Base-by-base conservation (phyloP, 306 rosid species). In the Cucurbita pepo region DNA sequence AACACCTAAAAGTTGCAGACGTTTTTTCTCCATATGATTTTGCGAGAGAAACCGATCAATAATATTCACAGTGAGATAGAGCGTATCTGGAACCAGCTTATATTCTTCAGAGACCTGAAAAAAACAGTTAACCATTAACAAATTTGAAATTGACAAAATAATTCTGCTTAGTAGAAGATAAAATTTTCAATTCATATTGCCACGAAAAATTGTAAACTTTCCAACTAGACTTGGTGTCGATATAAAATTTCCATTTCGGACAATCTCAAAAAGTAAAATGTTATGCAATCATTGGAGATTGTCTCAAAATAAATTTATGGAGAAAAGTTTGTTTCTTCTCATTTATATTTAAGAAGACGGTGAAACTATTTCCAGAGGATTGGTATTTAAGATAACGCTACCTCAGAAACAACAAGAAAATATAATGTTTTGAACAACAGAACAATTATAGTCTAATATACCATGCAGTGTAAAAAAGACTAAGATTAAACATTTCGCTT, bases 91-190 rank as follows among this genome's bases (percentile, higher is more conserved):
- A 81, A 85, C 96, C 58, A 95, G 71, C 58, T 78, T 84, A 73
- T 86, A 95, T 79, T 91, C 99, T 79, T 95, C 97, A 76, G 96
- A 83, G 75, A 95, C 95, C 99, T 95, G 89, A 56, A 72, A 16
- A 36, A 72, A 22, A 38, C 74, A 52, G n/a, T 36, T 40, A 48
- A 15, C 30, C 63, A 76, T 56, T 37, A 76, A 63, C 55, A 64
- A 76, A 14, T 71, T 60, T 76, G 21, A 56, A 75, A 55, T 60
- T 79, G 54, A 64, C 40, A 37, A 40, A 72, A 72, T 75, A 56
- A 40, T 65, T 53, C 61, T 13, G 22, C 21, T 67, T 50, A 62
- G 18, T 10, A n/a, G 16, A 65, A 41, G 37, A 65, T 65, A 43
- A 65, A 43, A 12, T 0, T 43, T 65, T 41, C 37, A 43, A 43